These are phyloP conservation scores for Hymenoscyphus infarciens DNA, from an alignment of 2,329 filamentous ascomycete genomes.

Conservation along the genomic window DNA sequence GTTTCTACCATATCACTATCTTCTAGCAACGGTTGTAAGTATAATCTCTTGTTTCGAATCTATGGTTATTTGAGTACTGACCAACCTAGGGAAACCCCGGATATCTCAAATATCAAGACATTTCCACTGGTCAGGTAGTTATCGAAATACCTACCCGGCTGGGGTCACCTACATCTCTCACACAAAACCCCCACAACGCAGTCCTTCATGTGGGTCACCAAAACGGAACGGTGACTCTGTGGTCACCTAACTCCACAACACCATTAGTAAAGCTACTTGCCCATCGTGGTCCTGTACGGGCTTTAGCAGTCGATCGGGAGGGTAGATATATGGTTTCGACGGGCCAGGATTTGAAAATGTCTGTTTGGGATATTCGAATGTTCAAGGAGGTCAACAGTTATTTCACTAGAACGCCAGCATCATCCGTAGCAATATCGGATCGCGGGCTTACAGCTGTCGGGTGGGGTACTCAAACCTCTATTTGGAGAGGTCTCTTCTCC, in stretches of 20 bases:
- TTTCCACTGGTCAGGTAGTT: slow-evolving; percentile 86
- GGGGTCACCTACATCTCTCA: slow-evolving; percentile 77
- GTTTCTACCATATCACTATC: slow-evolving; percentile 93
- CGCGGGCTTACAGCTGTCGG: slow-evolving; percentile 82
- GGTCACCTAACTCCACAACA: slow-evolving; percentile 87
- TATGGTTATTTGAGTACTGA: slow-evolving; percentile 19
- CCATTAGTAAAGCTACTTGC: slow-evolving; percentile 88
- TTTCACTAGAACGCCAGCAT: slow-evolving; percentile 76
- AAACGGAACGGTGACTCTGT: slow-evolving; percentile 90
- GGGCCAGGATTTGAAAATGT: slow-evolving; percentile 85
- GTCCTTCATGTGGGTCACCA: slow-evolving; percentile 91
- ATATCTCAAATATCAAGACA: slow-evolving; percentile 90
- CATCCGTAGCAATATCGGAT: slow-evolving; percentile 84
- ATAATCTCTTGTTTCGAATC: neutral
- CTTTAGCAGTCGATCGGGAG: slow-evolving; percentile 80
- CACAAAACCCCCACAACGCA: slow-evolving; percentile 89
- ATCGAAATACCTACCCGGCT: slow-evolving; percentile 81
- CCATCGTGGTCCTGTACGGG: slow-evolving; percentile 83
- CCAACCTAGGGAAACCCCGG: slow-evolving; percentile 65
- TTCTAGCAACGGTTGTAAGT: slow-evolving; percentile 79
- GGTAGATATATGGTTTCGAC: slow-evolving; percentile 95
- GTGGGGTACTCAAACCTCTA: slow-evolving; percentile 82
- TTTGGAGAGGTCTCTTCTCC: slow-evolving; percentile 89
- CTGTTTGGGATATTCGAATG: slow-evolving; percentile 94
- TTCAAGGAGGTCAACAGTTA: slow-evolving; percentile 92